Base-by-base conservation (phyloP, 768 basidiomycete species). In the Mycena venus region DNA sequence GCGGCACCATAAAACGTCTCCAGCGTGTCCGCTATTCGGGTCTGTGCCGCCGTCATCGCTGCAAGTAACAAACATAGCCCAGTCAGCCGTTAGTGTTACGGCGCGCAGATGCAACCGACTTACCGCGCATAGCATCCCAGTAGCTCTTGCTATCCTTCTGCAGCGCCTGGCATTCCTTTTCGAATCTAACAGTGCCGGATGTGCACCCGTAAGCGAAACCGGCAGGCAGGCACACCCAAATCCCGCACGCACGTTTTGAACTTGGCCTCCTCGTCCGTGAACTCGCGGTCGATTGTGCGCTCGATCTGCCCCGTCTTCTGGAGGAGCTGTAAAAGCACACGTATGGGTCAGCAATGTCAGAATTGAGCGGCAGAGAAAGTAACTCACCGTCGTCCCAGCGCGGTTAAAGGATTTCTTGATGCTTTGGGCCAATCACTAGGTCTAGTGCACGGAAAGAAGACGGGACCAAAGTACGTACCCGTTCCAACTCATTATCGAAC, bases 281-380 rank as follows among this genome's bases (percentile, higher is more conserved):
- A 99, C 80, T 99, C 97, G 61, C 95, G 87, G 84, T 99, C 98
- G 29, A 98, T 91, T 0, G 98, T 99, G 32, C 97, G 90, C 82
- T 99, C 98, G 72, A 99, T 96, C 85, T 99, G 97, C 68, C 98
- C 98, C 1, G 97, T 98, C 91, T 99, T 99, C 88, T 99, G 97
- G 82, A 98, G 90, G 79, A 99, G 90, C 95, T 96, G 80, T 51
- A 62, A n/a, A n/a, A 38, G 31, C 34, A 68, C 49, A 76, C 68
- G 44, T 62, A 63, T 75, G 75, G 63, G 47, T 75, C 71, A 73
- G 71, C 34, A 40, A 14, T 21, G 31, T 10, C 29, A 2, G 10
- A 51, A 66, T 73, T 51, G 23, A 65, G 59, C 61, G 51, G 64
- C 62, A 66, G n/a, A n/a, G n/a, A n/a, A n/a, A 65, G 72, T 73